These are phyloP conservation scores for Plasmodium coatneyi DNA, from an alignment of 169 alveolate species.

Conservation along the genomic window DNA sequence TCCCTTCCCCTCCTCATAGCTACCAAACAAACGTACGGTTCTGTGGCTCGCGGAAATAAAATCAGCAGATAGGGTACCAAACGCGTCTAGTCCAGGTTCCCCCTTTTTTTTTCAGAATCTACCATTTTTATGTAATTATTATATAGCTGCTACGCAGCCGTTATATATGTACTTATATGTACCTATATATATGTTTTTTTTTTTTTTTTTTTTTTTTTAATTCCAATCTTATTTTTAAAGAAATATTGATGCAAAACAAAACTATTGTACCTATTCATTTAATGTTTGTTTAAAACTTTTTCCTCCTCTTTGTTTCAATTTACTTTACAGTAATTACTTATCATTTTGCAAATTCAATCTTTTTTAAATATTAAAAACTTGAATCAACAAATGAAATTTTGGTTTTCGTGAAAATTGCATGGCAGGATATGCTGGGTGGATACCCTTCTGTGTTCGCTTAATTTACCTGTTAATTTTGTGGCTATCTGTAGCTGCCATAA, in stretches of 20 bases:
- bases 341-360: slow-evolving; percentile 51
- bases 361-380: slow-evolving; percentile 36
- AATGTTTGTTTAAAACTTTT: slow-evolving; percentile 40
- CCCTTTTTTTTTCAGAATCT: not conserved
- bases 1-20: slow-evolving; percentile 13
- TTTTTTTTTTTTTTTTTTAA: slow-evolving; percentile 45
- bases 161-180: not conserved
- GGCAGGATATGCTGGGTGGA: not conserved
- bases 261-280: slow-evolving; percentile 21
- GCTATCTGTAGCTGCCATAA: not conserved
- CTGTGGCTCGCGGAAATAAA: slow-evolving; percentile 62
- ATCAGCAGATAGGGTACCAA: slow-evolving; percentile 2
- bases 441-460: not conserved
- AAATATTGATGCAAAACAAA: not conserved
- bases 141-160: not conserved
- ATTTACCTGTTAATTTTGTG: not conserved
- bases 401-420: not conserved
- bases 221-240: not conserved
- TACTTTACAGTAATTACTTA: not conserved
- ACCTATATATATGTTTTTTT: not conserved
- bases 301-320: slow-evolving; percentile 19
- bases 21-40: slow-evolving; percentile 74
- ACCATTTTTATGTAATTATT: slow-evolving; percentile 13
- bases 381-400: slow-evolving; percentile 1
- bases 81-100: not conserved